These are phyloP conservation scores for Fusarium gaditjirri DNA, from an alignment of 2,329 filamentous ascomycete genomes.

Conservation along the genomic window DNA sequence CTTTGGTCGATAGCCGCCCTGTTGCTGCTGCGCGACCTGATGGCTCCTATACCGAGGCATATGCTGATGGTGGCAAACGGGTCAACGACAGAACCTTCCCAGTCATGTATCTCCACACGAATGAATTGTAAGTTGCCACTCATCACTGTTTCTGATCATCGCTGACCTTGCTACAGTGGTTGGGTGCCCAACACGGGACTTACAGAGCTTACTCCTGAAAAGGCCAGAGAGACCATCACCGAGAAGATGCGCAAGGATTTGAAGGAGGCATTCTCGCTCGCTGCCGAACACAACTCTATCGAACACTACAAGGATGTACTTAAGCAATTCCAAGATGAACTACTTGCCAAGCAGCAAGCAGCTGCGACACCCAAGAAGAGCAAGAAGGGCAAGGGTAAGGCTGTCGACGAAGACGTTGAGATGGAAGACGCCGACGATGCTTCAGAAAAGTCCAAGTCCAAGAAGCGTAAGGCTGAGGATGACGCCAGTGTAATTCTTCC, in stretches of 20 bases:
- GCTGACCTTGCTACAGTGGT: slow-evolving; percentile 66
- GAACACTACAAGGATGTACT: slow-evolving; percentile 87
- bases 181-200: slow-evolving; percentile 92
- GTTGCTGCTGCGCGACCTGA: slow-evolving; percentile 85
- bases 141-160: background rate
- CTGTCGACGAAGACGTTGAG: slow-evolving; percentile 67
- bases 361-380: slow-evolving; percentile 54
- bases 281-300: slow-evolving; percentile 80
- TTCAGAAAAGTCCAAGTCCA: slow-evolving; percentile 69
- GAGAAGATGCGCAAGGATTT: slow-evolving; percentile 85
- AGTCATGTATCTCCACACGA: slow-evolving; percentile 93
- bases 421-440: slow-evolving; percentile 71
- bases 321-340: slow-evolving; percentile 73
- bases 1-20: slow-evolving; percentile 80
- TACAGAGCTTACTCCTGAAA: slow-evolving; percentile 77
- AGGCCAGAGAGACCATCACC: slow-evolving; percentile 74
- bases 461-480: slow-evolving; percentile 91
- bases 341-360: slow-evolving; percentile 59
- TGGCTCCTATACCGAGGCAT: slow-evolving; percentile 88
- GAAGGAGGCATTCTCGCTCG: slow-evolving; percentile 81
- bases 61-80: slow-evolving; percentile 87
- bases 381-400: slow-evolving; percentile 62
- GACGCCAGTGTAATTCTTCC: slow-evolving; percentile 62
- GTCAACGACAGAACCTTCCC: slow-evolving; percentile 87
- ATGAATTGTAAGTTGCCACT: slow-evolving; percentile 86